Evolutionary conservation across 208 protist genomes (phyloP).

Genomic region (Willaertia magna): DNA sequence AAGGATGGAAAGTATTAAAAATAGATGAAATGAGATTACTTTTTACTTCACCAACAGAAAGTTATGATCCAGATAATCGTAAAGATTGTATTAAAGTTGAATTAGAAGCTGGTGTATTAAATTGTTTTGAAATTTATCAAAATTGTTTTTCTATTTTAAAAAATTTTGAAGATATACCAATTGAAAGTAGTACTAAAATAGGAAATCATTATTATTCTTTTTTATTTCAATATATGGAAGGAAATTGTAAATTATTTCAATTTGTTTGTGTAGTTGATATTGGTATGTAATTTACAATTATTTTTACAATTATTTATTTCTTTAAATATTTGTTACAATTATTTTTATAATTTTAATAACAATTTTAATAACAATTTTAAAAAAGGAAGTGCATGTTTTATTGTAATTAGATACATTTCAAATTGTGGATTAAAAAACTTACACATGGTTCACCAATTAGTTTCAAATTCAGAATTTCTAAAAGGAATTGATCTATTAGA

Average conservation of each 20-base stretch:
- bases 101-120: neutral
- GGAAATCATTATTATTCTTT: neutral
- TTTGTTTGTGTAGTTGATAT: neutral
- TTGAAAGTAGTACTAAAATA: neutral
- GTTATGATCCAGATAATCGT: neutral
- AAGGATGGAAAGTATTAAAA: neutral
- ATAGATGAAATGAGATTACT: neutral
- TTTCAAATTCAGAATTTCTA: neutral
- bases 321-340: no score
- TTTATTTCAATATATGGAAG: neutral
- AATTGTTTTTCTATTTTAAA: neutral
- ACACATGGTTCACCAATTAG: neutral
- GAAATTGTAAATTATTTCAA: neutral
- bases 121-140: neutral
- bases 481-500: neutral
- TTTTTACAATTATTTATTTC: no score
- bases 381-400: neutral
- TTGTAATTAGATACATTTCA: neutral
- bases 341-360: no score
- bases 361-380: no score
- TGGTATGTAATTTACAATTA: no score
- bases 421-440: neutral
- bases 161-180: neutral
- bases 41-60: neutral
- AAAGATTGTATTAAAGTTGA: neutral